Evolutionary conservation across 2,329 filamentous ascomycete genomes (phyloP).

Genomic region (Epichloe sp.): DNA sequence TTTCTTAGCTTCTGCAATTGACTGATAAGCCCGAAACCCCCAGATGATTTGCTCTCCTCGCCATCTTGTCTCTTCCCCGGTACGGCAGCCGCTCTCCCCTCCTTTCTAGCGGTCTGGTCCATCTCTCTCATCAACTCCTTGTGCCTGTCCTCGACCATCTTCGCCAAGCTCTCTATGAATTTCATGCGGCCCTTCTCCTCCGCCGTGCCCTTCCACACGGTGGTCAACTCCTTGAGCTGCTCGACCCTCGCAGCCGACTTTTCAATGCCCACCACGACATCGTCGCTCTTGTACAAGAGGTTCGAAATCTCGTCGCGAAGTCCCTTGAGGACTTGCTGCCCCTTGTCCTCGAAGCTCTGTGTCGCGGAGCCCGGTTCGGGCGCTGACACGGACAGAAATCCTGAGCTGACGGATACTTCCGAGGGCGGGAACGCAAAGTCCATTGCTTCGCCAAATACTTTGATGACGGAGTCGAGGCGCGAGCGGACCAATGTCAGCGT

Average conservation of each 20-base stretch:
- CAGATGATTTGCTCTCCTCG: constrained; percentile 29
- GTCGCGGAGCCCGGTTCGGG: constrained; percentile 54
- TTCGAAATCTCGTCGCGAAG: constrained; percentile 59
- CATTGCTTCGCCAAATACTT: constrained; percentile 89
- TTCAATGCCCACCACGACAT: constrained; percentile 54
- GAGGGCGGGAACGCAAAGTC: constrained; percentile 86
- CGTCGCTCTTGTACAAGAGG: constrained; percentile 44
- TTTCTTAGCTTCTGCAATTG: constrained; percentile 48
- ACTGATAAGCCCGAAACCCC: constrained; percentile 48
- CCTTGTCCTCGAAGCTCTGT: constrained; percentile 71
- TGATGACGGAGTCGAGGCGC: constrained; percentile 80
- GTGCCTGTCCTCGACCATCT: constrained; percentile 67
- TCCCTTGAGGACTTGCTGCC: constrained; percentile 62
- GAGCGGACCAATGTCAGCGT: constrained; percentile 70
- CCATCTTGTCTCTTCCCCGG: constrained; percentile 12
- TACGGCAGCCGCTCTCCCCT: constrained; percentile 19
- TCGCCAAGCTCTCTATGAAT: constrained; percentile 71
- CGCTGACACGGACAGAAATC: constrained; percentile 80
- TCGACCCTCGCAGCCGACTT: constrained; percentile 63
- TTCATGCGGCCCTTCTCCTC: constrained; percentile 76
- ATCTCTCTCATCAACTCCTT: constrained; percentile 39
- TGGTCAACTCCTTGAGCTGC: constrained; percentile 59
- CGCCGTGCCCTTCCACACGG: constrained; percentile 90
- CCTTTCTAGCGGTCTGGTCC: constrained; percentile 28
- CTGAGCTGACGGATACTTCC: constrained; percentile 69